A percentile compares a stretch with the other conserved stretches of the same genome.
Conservation (phyloP, 495 filamentous ascomycete genomes). For the Neurospora discreta region DNA sequence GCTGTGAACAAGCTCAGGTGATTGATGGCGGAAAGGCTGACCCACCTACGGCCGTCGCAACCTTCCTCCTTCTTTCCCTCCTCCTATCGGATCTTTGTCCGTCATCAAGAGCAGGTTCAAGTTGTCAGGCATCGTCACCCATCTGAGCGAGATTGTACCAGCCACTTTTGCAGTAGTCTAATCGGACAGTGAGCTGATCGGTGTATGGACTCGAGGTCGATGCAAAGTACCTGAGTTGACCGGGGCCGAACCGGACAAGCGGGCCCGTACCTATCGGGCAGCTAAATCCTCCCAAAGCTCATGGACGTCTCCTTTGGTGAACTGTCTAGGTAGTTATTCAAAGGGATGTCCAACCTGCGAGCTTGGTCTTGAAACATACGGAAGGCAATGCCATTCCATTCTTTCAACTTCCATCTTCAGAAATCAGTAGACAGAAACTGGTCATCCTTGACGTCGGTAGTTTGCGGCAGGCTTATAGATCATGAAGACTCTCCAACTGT, state of each 20-base stretch:
- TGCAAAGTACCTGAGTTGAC: constrained; percentile 17
- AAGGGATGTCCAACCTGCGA: too few species aligned
- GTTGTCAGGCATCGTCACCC: constrained; percentile 26
- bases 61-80: constrained; percentile 19
- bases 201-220: constrained; percentile 30
- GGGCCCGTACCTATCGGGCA: constrained; percentile 14
- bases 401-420: too few species aligned
- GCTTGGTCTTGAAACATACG: too few species aligned
- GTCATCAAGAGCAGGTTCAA: constrained; percentile 25
- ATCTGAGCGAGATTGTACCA: constrained; percentile 35
- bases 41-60: constrained; percentile 18
- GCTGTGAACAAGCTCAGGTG: background rate
- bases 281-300: constrained; percentile 2
- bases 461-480: background rate
- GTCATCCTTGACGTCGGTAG: too few species aligned
- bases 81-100: constrained; percentile 17
- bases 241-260: constrained; percentile 18
- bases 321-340: background rate
- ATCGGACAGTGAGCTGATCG: constrained; percentile 26
- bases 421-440: too few species aligned
- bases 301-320: background rate
- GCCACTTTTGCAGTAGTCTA: constrained; percentile 25
- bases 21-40: too few species aligned
- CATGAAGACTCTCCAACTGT: background rate
- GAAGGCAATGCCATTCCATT: too few species aligned